Conservation (phyloP, 1,284 basidiomycete species). For the Kwoniella shivajii region DNA sequence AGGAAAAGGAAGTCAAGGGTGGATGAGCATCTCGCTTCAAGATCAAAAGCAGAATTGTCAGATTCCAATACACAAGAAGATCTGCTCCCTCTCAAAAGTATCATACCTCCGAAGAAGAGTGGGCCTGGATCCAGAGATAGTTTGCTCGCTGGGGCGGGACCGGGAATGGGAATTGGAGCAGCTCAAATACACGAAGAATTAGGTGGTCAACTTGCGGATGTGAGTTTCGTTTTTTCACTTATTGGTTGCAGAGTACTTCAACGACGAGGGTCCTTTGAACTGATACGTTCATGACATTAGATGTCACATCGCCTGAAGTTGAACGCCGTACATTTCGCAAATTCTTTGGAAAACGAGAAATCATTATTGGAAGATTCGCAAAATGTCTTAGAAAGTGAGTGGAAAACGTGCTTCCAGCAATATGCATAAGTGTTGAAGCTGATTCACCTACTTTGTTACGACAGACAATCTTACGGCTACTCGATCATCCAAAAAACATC, state of each 20-base stretch:
- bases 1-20: constrained; percentile 6
- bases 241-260: too few relatives aligned
- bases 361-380: constrained; percentile 46
- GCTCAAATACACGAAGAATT: constrained; percentile 54
- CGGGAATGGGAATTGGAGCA: constrained; percentile 32
- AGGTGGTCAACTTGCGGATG: constrained; percentile 53
- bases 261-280: not conserved
- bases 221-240: constrained; percentile 23
- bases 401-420: not conserved
- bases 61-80: constrained; percentile 23
- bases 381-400: constrained; percentile 50
- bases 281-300: constrained; percentile 36
- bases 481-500: constrained; percentile 44
- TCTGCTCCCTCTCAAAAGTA: constrained; percentile 35
- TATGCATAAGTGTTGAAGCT: not conserved
- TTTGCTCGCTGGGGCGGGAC: constrained; percentile 27
- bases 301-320: constrained; percentile 55
- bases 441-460: not conserved
- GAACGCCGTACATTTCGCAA: constrained; percentile 53
- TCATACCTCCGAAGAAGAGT: not conserved
- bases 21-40: constrained; percentile 36
- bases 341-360: constrained; percentile 54
- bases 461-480: constrained; percentile 50
- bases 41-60: constrained; percentile 30
- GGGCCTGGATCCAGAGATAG: constrained; percentile 20